Base-by-base conservation (phyloP, 176 grass and related monocot species). In the Calamus simplicifolius region DNA sequence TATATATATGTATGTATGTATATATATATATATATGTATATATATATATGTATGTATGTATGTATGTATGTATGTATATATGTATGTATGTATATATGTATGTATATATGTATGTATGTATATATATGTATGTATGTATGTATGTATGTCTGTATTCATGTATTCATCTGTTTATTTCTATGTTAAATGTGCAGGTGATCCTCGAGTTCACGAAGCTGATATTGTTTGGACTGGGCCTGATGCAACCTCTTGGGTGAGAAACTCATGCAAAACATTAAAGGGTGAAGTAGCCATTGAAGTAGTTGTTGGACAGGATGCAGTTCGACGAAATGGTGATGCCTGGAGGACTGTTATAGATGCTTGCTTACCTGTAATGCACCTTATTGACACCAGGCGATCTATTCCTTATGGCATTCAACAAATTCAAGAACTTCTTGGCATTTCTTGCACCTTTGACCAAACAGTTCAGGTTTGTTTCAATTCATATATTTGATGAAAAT, bases 361-460 rank as follows among this genome's bases (percentile, higher is more conserved):
- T 25, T 91, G 92, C 75, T 71, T 97, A 79, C 87, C 92, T 15
- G 78, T 97, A 19, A 81, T 91, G 27, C 62, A 82, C 48, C 92
- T 97, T 29, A 88, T 97, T 52, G 87, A 97, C 56, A 88, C 81
- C 65, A 75, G 54, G 28, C 69, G 87, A 54, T 97, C 92, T 53
- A 77, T 79, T 29, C 92, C 92, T 70, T 88, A 85, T 55, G 86
- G 83, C 58, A 83, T 97, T 68, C 92, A 91, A 63, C 80, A 90
- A 81, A 55, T 88, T 70, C 80, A 50, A 63, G 78, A 97, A 77
- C 80, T 85, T 68, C 58, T 97, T 77, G 92, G 92, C 58, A 97
- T 91, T 68, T 91, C 92, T 71, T 91, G 87, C 72, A 81, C 92
- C 48, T 97, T 97, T 77, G 92, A 97, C 59, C 92, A 97, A 91